These are phyloP conservation scores for Sarocladium oryzae DNA, from an alignment of 2,329 filamentous ascomycete species.

Conservation along the genomic window DNA sequence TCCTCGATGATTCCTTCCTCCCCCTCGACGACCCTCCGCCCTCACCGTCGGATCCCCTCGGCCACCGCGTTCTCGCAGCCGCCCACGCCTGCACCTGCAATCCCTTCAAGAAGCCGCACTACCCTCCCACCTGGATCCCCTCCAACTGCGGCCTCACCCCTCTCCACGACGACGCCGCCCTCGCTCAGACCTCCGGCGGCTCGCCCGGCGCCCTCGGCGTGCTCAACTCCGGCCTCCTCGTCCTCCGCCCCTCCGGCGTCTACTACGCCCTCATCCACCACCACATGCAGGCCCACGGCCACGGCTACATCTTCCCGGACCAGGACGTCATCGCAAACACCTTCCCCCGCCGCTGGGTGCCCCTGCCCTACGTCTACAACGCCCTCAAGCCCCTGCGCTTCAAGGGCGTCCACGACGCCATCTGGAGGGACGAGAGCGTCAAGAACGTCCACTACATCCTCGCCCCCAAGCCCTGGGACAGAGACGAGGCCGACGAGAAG, in stretches of 20 bases:
- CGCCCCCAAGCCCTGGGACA: slow-evolving; percentile 56
- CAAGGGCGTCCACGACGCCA: slow-evolving; percentile 43
- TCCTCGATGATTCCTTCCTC: slow-evolving; percentile 61
- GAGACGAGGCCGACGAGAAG: slow-evolving; percentile 37
- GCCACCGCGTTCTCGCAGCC: slow-evolving; percentile 69
- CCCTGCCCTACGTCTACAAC: slow-evolving; percentile 55
- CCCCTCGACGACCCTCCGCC: slow-evolving; percentile 50
- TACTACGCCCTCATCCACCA: slow-evolving; percentile 45
- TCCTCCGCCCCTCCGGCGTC: slow-evolving; percentile 43
- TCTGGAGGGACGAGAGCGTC: slow-evolving; percentile 52
- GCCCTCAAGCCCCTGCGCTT: slow-evolving; percentile 55
- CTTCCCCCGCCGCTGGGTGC: slow-evolving; percentile 49
- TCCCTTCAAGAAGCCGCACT: slow-evolving; percentile 70
- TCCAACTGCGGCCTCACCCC: slow-evolving; percentile 52
- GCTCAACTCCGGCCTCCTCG: slow-evolving; percentile 48
- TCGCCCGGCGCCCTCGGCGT: slow-evolving; percentile 43
- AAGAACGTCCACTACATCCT: slow-evolving; percentile 59
- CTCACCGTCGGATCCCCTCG: slow-evolving; percentile 23
- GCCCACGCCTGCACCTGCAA: slow-evolving; percentile 84
- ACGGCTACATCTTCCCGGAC: slow-evolving; percentile 49
- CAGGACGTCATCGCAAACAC: slow-evolving; percentile 51
- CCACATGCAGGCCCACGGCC: slow-evolving; percentile 39
- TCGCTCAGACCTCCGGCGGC: slow-evolving; percentile 39
- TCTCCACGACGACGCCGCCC: slow-evolving; percentile 40
- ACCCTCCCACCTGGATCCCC: slow-evolving; percentile 63